A percentile compares a stretch with the other conserved stretches of the same genome.
Evolutionary conservation across 2,329 filamentous ascomycete genomes (phyloP).

Genomic region (Xylariaceae sp.): DNA sequence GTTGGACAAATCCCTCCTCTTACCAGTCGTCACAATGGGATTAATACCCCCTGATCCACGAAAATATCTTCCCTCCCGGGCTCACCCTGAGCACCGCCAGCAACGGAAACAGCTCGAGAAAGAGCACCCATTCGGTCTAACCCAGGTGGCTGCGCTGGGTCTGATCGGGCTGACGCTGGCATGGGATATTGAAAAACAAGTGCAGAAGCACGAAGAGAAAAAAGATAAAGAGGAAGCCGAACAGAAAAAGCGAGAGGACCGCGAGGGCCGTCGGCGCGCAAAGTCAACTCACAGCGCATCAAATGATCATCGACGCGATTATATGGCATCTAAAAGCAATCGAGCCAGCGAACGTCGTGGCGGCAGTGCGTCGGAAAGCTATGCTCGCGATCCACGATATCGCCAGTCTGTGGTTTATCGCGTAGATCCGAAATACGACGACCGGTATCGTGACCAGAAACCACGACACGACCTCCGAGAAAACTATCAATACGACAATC

Average conservation of each 20-base stretch:
- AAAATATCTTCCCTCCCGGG: slow-evolving; percentile 46
- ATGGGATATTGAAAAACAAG: slow-evolving; percentile 51
- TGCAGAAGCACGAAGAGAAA: slow-evolving; percentile 42
- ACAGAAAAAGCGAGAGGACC: slow-evolving; percentile 32
- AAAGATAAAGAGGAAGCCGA: slow-evolving; percentile 39
- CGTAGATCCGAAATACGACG: slow-evolving; percentile 26
- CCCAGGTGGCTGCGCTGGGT: slow-evolving; percentile 39
- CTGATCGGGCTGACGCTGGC: slow-evolving; percentile 47
- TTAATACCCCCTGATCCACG: slow-evolving; percentile 31
- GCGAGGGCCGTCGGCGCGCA: slow-evolving; percentile 27
- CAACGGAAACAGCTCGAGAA: slow-evolving; percentile 50
- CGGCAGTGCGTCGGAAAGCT: neutral
- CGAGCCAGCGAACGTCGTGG: neutral
- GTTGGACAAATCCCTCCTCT: neutral
- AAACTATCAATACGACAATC: no score
- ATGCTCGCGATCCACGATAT: slow-evolving; percentile 8
- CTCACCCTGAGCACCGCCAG: slow-evolving; percentile 47
- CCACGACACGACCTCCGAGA: slow-evolving; percentile 25
- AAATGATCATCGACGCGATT: slow-evolving; percentile 8
- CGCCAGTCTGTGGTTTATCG: slow-evolving; percentile 17
- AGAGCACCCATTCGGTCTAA: slow-evolving; percentile 51
- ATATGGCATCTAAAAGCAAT: neutral
- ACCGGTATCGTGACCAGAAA: slow-evolving; percentile 24
- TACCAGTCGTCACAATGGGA: slow-evolving; percentile 11
- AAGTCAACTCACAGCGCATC: slow-evolving; percentile 17